phyloP scores from a whole-genome alignment of 2,329 filamentous ascomycete genomes.

The Peltaster fructicola region DNA sequence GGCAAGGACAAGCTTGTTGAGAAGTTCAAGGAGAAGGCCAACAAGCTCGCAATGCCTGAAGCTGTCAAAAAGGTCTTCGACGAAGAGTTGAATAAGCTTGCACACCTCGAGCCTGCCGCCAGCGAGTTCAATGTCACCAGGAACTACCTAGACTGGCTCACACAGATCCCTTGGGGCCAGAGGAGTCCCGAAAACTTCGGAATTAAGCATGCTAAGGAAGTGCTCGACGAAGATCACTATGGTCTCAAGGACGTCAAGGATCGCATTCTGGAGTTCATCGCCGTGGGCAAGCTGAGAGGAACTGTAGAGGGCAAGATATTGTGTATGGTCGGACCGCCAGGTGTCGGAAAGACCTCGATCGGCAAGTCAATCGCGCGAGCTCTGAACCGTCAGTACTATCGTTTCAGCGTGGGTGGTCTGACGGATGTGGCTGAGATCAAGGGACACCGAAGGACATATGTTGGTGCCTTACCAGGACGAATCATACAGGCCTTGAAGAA shows the following conservation, averaged over 20 bases:
- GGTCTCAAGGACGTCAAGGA: conserved; percentile 97
- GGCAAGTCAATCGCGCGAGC: conserved; percentile 95
- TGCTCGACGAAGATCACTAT: conserved; percentile 92
- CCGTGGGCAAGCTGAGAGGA: conserved; percentile 87
- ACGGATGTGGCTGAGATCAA: conserved; percentile 99
- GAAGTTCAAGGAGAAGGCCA: conserved; percentile 89
- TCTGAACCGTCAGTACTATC: conserved; percentile 89
- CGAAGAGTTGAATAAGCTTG: conserved; percentile 92
- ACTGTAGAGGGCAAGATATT: conserved; percentile 97
- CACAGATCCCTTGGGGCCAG: conserved; percentile 93
- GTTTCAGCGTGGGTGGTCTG: conserved; percentile 91
- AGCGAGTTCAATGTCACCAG: conserved; percentile 97
- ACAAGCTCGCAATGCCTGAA: conserved; percentile 90
- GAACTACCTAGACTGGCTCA: conserved; percentile 97
- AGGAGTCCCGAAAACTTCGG: conserved; percentile 92
- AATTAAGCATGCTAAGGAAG: conserved; percentile 74
- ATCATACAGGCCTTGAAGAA: conserved; percentile 99
- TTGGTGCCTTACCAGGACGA: conserved; percentile 82
- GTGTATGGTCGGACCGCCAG: conserved; percentile 91
- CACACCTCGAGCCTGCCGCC: conserved; percentile 83
- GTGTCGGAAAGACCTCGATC: conserved; percentile 97
- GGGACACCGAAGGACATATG: conserved; percentile 88
- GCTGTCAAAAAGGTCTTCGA: conserved; percentile 95
- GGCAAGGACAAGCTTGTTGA: conserved; percentile 97
- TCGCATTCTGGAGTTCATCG: conserved; percentile 93